A percentile compares a stretch with the other conserved stretches of the same genome.
Evolutionary conservation across 305 asterid genomes (phyloP).

Genomic region (Fraxinus xanthoxyloides): DNA sequence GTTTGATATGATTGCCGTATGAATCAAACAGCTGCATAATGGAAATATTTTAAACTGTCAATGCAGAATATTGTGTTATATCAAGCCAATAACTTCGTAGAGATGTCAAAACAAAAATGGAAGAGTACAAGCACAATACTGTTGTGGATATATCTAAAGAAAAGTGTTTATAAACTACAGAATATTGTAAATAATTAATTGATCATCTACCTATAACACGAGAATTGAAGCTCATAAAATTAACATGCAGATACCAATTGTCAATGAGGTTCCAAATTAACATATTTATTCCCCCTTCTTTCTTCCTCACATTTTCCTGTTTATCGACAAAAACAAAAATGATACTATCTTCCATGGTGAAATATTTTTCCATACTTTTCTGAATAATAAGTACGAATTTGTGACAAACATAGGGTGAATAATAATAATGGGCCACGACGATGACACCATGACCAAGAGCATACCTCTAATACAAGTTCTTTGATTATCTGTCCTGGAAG

Average conservation of each 20-base stretch:
- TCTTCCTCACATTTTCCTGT: not conserved
- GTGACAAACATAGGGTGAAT: not conserved
- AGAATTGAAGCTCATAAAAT: not conserved
- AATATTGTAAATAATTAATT: not conserved
- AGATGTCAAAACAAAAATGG: not conserved
- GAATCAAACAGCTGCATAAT: constrained; percentile 52
- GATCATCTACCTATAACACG: not conserved
- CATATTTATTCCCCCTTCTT: not conserved
- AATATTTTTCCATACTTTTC: not conserved
- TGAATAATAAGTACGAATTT: not conserved
- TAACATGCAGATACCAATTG: not conserved
- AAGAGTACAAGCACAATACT: not conserved
- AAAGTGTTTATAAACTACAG: not conserved
- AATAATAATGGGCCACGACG: not conserved
- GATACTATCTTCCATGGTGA: not conserved
- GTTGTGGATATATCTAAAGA: not conserved
- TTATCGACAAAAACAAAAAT: not conserved
- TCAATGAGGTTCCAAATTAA: not conserved
- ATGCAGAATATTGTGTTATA: not conserved
- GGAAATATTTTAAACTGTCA: not conserved
- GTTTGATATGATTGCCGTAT: constrained; percentile 50
- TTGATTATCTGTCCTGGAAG: constrained; percentile 56
- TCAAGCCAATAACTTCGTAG: not conserved
- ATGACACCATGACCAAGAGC: not conserved
- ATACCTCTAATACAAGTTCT: constrained; percentile 49